Evolutionary conservation across 78 protist genomes (phyloP).

Genomic region (Dictyostelium citrinum): DNA sequence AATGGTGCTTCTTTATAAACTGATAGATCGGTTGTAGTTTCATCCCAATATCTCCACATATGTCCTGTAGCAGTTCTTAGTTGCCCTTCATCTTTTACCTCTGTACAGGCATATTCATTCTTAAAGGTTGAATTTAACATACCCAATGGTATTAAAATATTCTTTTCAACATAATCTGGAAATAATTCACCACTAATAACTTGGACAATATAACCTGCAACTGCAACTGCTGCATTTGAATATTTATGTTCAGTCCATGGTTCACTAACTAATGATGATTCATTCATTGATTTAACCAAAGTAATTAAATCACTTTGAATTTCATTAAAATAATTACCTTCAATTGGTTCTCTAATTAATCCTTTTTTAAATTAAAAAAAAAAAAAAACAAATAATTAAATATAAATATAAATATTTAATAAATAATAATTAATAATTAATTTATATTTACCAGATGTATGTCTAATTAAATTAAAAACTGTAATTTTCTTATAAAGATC

Average conservation of each 20-base stretch:
- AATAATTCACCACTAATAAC: conserved; percentile 15
- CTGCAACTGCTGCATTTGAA: conserved; percentile 65
- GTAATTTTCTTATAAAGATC: conserved; percentile 11
- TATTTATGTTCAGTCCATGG: conserved; percentile 28
- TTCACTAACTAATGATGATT: background rate
- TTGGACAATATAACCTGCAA: conserved; percentile 53
- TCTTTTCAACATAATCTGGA: conserved; percentile 39
- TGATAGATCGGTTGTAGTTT: background rate
- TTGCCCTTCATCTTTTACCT: background rate
- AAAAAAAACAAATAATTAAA: background rate
- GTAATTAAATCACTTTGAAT: conserved; percentile 22
- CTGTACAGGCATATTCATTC: background rate
- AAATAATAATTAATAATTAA: background rate
- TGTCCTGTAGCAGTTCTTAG: conserved; percentile 31
- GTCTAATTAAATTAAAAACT: conserved; percentile 51
- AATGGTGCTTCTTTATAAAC: conserved; percentile 59
- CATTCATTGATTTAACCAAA: conserved; percentile 23
- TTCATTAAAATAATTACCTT: conserved; percentile 48
- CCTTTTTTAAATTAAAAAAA: background rate
- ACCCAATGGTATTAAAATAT: conserved; percentile 32
- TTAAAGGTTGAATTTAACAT: conserved; percentile 38
- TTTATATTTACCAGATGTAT: conserved; percentile 38
- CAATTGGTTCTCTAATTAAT: conserved; percentile 59
- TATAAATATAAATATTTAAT: background rate
- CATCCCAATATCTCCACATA: conserved; percentile 76